Conservation (phyloP, 2,329 filamentous ascomycete genomes). For the Chaetomium globosum region DNA sequence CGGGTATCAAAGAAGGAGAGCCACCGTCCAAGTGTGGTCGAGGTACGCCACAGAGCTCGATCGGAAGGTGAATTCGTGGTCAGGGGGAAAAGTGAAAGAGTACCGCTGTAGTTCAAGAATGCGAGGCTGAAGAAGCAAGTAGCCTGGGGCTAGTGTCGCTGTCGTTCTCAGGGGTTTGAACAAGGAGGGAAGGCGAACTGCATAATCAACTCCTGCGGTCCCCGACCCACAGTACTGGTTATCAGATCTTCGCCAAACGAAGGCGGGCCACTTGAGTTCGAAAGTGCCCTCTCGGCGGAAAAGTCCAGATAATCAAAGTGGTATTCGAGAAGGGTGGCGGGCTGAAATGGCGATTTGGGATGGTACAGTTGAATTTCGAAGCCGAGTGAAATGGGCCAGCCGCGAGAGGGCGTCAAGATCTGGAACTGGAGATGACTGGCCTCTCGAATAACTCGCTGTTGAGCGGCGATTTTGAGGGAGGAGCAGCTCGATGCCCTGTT, state of each 20-base stretch:
- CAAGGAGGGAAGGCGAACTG: slow-evolving; percentile 10
- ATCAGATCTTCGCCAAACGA: slow-evolving; percentile 28
- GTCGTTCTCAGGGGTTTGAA: neutral
- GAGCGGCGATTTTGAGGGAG: slow-evolving; percentile 21
- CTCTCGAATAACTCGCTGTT: slow-evolving; percentile 16
- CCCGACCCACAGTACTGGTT: slow-evolving; percentile 26
- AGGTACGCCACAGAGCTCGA: slow-evolving; percentile 26
- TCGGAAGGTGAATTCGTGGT: neutral
- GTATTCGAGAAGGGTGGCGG: neutral
- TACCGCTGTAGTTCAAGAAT: neutral
- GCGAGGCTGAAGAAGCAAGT: neutral
- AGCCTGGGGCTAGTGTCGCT: neutral
- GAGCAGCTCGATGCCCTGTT: slow-evolving; percentile 1
- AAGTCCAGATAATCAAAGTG: slow-evolving; percentile 7
- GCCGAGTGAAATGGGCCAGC: neutral
- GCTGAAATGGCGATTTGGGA: neutral
- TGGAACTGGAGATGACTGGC: neutral
- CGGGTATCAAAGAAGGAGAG: neutral
- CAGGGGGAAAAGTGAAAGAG: slow-evolving; percentile 8
- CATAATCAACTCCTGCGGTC: slow-evolving; percentile 7
- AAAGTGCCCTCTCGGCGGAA: neutral
- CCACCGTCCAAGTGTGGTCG: neutral
- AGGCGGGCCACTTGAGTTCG: slow-evolving; percentile 9
- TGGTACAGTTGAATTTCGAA: neutral
- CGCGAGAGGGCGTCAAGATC: neutral